Percentiles rank a stretch among this genome's conserved stretches.
phyloP scores from a whole-genome alignment of 2,329 filamentous ascomycete species.

The Neofusicoccum sp. region DNA sequence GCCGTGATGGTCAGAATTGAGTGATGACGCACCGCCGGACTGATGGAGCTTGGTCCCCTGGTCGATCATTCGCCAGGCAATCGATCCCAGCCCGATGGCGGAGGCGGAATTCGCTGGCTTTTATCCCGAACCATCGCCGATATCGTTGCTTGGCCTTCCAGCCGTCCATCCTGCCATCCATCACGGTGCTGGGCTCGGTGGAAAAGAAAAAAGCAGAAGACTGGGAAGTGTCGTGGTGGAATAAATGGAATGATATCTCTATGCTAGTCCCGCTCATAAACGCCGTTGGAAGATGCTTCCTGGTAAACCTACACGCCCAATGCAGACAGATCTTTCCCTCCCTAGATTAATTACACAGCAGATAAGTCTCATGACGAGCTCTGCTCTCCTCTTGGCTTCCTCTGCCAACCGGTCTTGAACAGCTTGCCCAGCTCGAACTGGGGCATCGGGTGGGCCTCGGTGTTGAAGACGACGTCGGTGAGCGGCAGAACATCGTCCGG shows the following conservation, averaged over 20 bases:
- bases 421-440: constrained; percentile 76
- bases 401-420: constrained; percentile 80
- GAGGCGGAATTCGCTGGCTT: neutral
- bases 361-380: neutral
- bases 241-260: constrained; percentile 5
- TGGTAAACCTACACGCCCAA: neutral
- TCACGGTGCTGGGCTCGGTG: neutral
- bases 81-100: neutral
- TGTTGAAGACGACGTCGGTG: constrained; percentile 89
- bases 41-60: constrained; percentile 3
- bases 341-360: neutral
- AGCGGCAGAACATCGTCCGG: constrained; percentile 80
- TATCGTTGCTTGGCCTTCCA: neutral
- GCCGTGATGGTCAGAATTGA: neutral
- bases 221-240: too few species aligned
- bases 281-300: constrained; percentile 7
- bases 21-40: constrained; percentile 8
- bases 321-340: neutral
- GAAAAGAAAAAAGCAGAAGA: neutral
- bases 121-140: constrained; percentile 17
- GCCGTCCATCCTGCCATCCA: neutral
- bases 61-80: neutral
- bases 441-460: constrained; percentile 89
- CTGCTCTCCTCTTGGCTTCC: constrained; percentile 59
- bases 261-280: constrained; percentile 9